Evolutionary conservation across 2,329 filamentous ascomycete genomes (phyloP).

Genomic region (Fusarium mangiferae): DNA sequence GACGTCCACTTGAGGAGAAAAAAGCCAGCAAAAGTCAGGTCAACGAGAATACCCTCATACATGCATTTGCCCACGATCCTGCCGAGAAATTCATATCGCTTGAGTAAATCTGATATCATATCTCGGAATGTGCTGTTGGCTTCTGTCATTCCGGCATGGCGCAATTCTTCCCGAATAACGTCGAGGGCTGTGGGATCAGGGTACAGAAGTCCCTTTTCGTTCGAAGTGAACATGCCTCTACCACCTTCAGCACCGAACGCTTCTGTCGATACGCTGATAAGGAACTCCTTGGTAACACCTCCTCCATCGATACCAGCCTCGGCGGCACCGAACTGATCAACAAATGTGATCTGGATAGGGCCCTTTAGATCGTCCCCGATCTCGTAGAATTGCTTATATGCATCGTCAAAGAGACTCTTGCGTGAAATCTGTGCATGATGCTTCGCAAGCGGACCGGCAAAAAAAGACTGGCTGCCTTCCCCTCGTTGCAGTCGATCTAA

Average conservation of each 20-base stretch:
- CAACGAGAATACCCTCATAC: conserved; percentile 95
- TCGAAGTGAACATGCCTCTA: conserved; percentile 78
- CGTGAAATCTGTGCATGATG: conserved; percentile 85
- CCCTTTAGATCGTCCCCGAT: conserved; percentile 89
- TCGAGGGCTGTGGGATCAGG: conserved; percentile 86
- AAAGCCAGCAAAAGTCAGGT: conserved; percentile 93
- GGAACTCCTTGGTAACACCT: conserved; percentile 96
- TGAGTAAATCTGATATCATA: conserved; percentile 69
- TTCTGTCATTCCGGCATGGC: conserved; percentile 61
- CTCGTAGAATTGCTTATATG: conserved; percentile 82
- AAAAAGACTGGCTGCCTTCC: conserved; percentile 16
- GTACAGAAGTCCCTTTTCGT: conserved; percentile 86
- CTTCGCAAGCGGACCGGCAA: conserved; percentile 54
- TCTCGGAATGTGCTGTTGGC: conserved; percentile 66
- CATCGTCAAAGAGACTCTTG: conserved; percentile 84
- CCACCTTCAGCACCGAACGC: conserved; percentile 71
- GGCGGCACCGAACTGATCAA: conserved; percentile 85
- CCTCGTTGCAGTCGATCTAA: conserved; percentile 65
- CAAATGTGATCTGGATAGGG: conserved; percentile 95
- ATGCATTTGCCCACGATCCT: conserved; percentile 95
- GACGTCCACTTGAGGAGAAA: conserved; percentile 96
- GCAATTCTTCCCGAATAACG: conserved; percentile 69
- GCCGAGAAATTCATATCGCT: conserved; percentile 89
- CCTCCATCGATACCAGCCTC: conserved; percentile 98
- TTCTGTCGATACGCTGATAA: conserved; percentile 87